Evolutionary conservation across 192 early-diverging fungal species (phyloP).

Genomic region (Linnemannia zychae): DNA sequence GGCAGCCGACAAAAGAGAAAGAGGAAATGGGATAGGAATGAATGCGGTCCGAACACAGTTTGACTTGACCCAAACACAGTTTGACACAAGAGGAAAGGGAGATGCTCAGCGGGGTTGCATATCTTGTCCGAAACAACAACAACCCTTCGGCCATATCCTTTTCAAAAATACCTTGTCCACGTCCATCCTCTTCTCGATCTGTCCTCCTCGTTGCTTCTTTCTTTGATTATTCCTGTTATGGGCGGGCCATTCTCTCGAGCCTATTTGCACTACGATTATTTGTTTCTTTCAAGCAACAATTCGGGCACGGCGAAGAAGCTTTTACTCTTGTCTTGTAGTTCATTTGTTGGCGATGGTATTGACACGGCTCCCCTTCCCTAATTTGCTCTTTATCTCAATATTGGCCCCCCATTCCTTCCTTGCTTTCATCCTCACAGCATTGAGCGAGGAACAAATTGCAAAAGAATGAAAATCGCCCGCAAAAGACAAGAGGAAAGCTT

Average conservation of each 20-base stretch:
- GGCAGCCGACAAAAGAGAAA: neutral
- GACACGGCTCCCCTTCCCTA: too few species aligned
- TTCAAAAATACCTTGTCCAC: neutral
- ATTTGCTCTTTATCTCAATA: too few species aligned
- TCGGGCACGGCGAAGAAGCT: too few species aligned
- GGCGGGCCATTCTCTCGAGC: neutral
- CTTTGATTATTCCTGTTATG: neutral
- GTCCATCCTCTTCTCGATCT: neutral
- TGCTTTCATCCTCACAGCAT: too few species aligned
- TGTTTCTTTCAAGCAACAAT: neutral
- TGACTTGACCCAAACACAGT: slow-evolving; percentile 56
- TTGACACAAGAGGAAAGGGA: slow-evolving; percentile 22
- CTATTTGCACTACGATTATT: neutral
- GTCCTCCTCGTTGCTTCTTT: neutral
- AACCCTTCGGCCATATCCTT: neutral
- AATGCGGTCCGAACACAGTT: slow-evolving; percentile 58
- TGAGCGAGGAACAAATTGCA: too few species aligned
- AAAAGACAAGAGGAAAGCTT: neutral
- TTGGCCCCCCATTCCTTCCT: too few species aligned
- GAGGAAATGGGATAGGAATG: slow-evolving; percentile 2
- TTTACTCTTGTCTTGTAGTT: too few species aligned
- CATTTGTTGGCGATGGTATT: too few species aligned
- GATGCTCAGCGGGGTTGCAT: slow-evolving; percentile 6
- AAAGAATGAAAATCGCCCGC: neutral
- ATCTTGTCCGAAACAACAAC: neutral